Conservation (phyloP, 176 grass and related monocot species). For the Eleusine coracana region DNA sequence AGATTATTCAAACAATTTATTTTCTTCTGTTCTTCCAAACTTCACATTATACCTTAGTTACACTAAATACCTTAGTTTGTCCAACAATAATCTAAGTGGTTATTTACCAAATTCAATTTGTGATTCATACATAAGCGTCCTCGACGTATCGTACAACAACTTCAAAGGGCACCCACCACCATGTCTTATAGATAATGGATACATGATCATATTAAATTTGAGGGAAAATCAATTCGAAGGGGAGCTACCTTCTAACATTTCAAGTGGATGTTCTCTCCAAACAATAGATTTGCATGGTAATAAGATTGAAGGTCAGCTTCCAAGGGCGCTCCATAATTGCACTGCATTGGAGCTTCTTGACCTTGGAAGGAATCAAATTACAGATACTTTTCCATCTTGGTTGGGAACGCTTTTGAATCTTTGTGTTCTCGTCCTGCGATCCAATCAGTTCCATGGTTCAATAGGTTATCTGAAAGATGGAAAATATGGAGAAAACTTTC, state of each 20-base stretch:
- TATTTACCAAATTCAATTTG: constrained; percentile 35
- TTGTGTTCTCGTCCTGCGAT: constrained; percentile 26
- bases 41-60: constrained; percentile 3
- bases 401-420: constrained; percentile 22
- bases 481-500: neutral
- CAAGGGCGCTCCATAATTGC: constrained; percentile 26
- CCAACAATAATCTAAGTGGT: constrained; percentile 26
- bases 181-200: neutral
- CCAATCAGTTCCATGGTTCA: constrained; percentile 40
- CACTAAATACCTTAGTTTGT: neutral
- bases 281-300: constrained; percentile 36
- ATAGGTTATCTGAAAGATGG: neutral
- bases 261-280: neutral
- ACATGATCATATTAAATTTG: constrained; percentile 15
- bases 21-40: constrained; percentile 23
- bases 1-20: constrained; percentile 24
- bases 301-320: constrained; percentile 33
- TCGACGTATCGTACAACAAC: neutral
- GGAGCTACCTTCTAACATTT: constrained; percentile 2
- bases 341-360: constrained; percentile 20
- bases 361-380: constrained; percentile 35
- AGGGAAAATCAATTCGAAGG: constrained; percentile 30
- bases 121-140: neutral
- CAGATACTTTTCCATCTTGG: constrained; percentile 46
- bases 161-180: constrained; percentile 21